Conservation (phyloP, 163 green algal genomes). For the Scenedesmus sp. region DNA sequence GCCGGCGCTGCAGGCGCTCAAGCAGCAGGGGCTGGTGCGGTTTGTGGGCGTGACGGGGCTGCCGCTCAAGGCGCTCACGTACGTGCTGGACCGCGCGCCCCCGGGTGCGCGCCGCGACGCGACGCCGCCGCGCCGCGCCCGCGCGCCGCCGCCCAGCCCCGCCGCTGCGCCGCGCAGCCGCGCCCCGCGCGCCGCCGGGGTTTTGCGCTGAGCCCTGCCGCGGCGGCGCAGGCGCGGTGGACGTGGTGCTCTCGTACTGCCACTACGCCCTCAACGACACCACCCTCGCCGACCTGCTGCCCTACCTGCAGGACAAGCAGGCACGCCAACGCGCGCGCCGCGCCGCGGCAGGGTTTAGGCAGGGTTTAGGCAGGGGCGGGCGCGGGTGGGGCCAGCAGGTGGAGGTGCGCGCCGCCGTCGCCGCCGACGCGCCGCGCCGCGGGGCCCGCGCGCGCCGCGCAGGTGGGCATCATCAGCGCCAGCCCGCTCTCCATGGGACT, state of each 20-base stretch:
- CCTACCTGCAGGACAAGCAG: slow-evolving; percentile 51
- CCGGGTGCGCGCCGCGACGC: slow-evolving; percentile 38
- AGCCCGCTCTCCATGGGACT: slow-evolving; percentile 93
- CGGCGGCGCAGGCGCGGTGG: slow-evolving; percentile 78
- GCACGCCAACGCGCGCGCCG: slow-evolving; percentile 53
- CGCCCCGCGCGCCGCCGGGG: too few relatives aligned
- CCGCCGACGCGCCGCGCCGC: too few relatives aligned
- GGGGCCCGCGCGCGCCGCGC: too few relatives aligned
- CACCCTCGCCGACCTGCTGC: slow-evolving; percentile 61
- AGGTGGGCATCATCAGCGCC: slow-evolving; percentile 89
- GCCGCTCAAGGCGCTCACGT: slow-evolving; percentile 81
- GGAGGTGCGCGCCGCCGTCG: too few relatives aligned
- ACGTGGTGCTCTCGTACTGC: slow-evolving; percentile 94
- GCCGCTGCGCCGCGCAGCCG: too few relatives aligned
- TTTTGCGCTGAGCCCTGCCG: too few relatives aligned
- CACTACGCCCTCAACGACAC: slow-evolving; percentile 90
- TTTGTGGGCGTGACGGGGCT: slow-evolving; percentile 93
- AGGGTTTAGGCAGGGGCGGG: too few relatives aligned
- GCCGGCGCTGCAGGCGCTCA: slow-evolving; percentile 86
- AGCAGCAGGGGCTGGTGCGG: slow-evolving; percentile 79
- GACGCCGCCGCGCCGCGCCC: background rate
- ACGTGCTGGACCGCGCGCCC: slow-evolving; percentile 81
- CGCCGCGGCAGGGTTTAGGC: too few relatives aligned
- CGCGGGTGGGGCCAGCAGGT: too few relatives aligned
- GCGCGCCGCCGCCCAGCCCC: too few relatives aligned